phyloP scores from a whole-genome alignment of 768 basidiomycete species.

The Hericium rajendrae region DNA sequence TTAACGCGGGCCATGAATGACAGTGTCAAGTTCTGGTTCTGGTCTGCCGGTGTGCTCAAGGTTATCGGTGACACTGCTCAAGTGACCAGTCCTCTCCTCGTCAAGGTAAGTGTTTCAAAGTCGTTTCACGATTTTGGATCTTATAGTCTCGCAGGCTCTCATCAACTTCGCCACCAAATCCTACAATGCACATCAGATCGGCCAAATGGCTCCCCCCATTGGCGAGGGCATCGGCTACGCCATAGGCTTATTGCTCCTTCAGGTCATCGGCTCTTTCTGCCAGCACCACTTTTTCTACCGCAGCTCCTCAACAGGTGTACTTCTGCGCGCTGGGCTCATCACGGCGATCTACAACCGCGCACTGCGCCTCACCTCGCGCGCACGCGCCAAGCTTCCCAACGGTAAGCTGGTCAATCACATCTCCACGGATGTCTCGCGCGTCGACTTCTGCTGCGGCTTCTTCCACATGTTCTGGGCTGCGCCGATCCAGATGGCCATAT shows the following conservation, averaged over 20 bases:
- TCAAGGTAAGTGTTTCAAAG: slow-evolving; percentile 47
- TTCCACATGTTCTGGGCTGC: slow-evolving; percentile 77
- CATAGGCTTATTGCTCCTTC: slow-evolving; percentile 59
- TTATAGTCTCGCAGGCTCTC: slow-evolving; percentile 36
- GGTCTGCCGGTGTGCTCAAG: slow-evolving; percentile 54
- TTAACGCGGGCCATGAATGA: slow-evolving; percentile 66
- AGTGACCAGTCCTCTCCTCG: slow-evolving; percentile 65
- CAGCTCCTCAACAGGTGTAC: slow-evolving; percentile 62
- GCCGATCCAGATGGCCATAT: slow-evolving; percentile 69
- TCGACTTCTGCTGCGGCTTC: slow-evolving; percentile 79
- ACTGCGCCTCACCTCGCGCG: slow-evolving; percentile 65
- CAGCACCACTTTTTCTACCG: slow-evolving; percentile 83
- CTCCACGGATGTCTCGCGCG: slow-evolving; percentile 82
- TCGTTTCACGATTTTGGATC: background rate
- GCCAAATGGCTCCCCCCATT: slow-evolving; percentile 27
- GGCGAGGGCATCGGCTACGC: slow-evolving; percentile 67
- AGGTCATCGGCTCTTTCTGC: slow-evolving; percentile 55
- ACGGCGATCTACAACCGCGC: slow-evolving; percentile 78
- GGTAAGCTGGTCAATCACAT: slow-evolving; percentile 92
- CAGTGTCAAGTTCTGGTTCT: slow-evolving; percentile 69
- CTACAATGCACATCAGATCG: slow-evolving; percentile 28
- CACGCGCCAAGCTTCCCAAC: slow-evolving; percentile 72
- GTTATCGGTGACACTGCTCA: slow-evolving; percentile 63
- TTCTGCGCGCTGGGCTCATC: slow-evolving; percentile 78
- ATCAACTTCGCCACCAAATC: slow-evolving; percentile 62